Percentiles rank a stretch among this genome's conserved stretches.
Conservation (phyloP, 2,329 filamentous ascomycete species). For the Anthostomella pinea region DNA sequence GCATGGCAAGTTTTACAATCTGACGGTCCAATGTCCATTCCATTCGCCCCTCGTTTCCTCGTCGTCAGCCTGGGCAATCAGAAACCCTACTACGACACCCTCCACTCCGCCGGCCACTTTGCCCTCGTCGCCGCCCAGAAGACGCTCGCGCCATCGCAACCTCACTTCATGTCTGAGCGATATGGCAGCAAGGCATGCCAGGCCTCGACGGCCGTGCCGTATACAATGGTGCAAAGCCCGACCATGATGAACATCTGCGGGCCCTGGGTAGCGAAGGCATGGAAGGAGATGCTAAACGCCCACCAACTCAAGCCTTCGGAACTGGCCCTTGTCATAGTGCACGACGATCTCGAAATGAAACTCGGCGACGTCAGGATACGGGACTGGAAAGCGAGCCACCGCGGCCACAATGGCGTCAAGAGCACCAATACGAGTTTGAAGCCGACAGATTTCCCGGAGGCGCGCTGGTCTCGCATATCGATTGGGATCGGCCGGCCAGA, state of each 20-base stretch:
- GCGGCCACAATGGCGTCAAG: slow-evolving; percentile 74
- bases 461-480: slow-evolving; percentile 60
- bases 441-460: slow-evolving; percentile 38
- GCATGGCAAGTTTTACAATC: no score
- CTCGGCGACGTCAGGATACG: slow-evolving; percentile 66
- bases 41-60: slow-evolving; percentile 56
- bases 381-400: slow-evolving; percentile 60
- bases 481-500: slow-evolving; percentile 85
- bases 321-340: slow-evolving; percentile 68
- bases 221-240: slow-evolving; percentile 71
- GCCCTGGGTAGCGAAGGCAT: slow-evolving; percentile 63
- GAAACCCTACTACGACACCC: slow-evolving; percentile 67
- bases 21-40: slow-evolving; percentile 14
- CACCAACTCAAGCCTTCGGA: slow-evolving; percentile 27
- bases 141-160: slow-evolving; percentile 43
- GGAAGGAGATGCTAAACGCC: slow-evolving; percentile 52
- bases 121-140: slow-evolving; percentile 62
- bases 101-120: slow-evolving; percentile 85
- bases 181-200: slow-evolving; percentile 51
- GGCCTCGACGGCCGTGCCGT: slow-evolving; percentile 48
- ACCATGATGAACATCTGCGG: slow-evolving; percentile 85
- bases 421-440: slow-evolving; percentile 56
- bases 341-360: slow-evolving; percentile 80
- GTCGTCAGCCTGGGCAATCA: slow-evolving; percentile 89
- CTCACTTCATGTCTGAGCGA: slow-evolving; percentile 46